These are phyloP conservation scores for Shiraia sp. DNA, from an alignment of 2,329 filamentous ascomycete species.

Conservation along the genomic window DNA sequence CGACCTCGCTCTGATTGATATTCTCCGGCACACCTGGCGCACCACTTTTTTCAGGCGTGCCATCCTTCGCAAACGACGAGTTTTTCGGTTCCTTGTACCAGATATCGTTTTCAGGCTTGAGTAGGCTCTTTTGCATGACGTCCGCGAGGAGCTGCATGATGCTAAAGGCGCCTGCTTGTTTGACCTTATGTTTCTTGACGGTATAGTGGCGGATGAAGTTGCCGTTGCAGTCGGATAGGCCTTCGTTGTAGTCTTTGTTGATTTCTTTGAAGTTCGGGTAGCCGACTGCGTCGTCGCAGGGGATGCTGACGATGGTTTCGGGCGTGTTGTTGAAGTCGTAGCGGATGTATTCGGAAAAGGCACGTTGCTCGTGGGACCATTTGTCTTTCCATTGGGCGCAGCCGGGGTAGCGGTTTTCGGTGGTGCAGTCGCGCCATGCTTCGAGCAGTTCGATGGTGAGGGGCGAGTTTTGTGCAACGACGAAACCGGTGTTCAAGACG, in stretches of 20 bases:
- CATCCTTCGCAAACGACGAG: neutral
- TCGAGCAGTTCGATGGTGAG: slow-evolving; percentile 31
- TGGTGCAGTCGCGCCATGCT: slow-evolving; percentile 37
- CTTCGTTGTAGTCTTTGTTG: slow-evolving; percentile 8
- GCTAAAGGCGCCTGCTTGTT: slow-evolving; percentile 14
- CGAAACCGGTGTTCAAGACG: slow-evolving; percentile 47
- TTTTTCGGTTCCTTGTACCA: slow-evolving; percentile 17
- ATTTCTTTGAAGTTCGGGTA: slow-evolving; percentile 30
- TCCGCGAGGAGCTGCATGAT: slow-evolving; percentile 18
- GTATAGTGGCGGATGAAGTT: slow-evolving; percentile 37
- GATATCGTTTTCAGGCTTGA: slow-evolving; percentile 4
- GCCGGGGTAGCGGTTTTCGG: slow-evolving; percentile 26
- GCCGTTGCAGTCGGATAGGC: slow-evolving; percentile 28
- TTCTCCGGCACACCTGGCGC: neutral
- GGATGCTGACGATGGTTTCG: slow-evolving; percentile 33
- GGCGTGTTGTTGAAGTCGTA: slow-evolving; percentile 34
- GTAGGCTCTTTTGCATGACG: slow-evolving; percentile 12
- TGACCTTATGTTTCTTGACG: slow-evolving; percentile 16
- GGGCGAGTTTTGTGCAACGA: slow-evolving; percentile 41
- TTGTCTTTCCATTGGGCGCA: slow-evolving; percentile 33
- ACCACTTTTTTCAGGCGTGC: neutral
- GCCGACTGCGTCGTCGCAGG: slow-evolving; percentile 42
- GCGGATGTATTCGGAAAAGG: slow-evolving; percentile 39
- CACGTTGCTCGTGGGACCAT: slow-evolving; percentile 40
- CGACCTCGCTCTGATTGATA: neutral